Percentiles rank a stretch among this genome's conserved stretches.
Evolutionary conservation across 805 yeast genomes (phyloP).

Genomic region (Dipodascopsis tothii): DNA sequence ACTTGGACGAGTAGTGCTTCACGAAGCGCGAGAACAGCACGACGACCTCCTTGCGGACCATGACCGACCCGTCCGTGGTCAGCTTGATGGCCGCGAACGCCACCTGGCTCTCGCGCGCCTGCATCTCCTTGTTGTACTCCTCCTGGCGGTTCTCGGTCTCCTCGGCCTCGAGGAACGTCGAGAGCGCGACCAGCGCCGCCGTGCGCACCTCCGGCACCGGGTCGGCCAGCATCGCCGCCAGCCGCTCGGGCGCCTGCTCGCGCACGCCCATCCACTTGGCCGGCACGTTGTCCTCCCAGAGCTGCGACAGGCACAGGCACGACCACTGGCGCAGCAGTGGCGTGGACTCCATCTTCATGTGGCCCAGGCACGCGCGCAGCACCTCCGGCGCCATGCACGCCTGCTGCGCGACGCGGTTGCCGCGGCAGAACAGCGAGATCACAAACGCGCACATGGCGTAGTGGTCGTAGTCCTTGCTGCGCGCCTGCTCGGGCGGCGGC

Average conservation of each 20-base stretch:
- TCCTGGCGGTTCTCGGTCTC: constrained; percentile 23
- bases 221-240: constrained; percentile 59
- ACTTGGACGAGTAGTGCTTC: constrained; percentile 59
- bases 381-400: constrained; percentile 70
- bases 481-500: constrained; percentile 41
- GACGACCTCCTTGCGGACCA: constrained; percentile 79
- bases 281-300: constrained; percentile 65
- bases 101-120: constrained; percentile 56
- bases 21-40: constrained; percentile 71
- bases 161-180: constrained; percentile 50
- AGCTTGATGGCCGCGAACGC: constrained; percentile 61
- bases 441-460: constrained; percentile 94
- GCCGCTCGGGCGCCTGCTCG: constrained; percentile 51
- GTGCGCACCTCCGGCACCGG: constrained; percentile 95
- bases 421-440: constrained; percentile 73
- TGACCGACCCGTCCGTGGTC: constrained; percentile 79
- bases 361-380: constrained; percentile 55
- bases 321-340: constrained; percentile 93
- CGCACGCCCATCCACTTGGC: constrained; percentile 65
- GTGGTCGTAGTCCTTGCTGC: constrained; percentile 37
- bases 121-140: constrained; percentile 20
- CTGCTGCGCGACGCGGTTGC: constrained; percentile 70
- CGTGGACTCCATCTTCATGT: constrained; percentile 64
- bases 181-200: constrained; percentile 65
- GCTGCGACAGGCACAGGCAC: constrained; percentile 63